Evolutionary conservation across 2,329 filamentous ascomycete species (phyloP), one percentile per base, ranked within the genome.

Genomic region (Neofusicoccum ribis): DNA sequence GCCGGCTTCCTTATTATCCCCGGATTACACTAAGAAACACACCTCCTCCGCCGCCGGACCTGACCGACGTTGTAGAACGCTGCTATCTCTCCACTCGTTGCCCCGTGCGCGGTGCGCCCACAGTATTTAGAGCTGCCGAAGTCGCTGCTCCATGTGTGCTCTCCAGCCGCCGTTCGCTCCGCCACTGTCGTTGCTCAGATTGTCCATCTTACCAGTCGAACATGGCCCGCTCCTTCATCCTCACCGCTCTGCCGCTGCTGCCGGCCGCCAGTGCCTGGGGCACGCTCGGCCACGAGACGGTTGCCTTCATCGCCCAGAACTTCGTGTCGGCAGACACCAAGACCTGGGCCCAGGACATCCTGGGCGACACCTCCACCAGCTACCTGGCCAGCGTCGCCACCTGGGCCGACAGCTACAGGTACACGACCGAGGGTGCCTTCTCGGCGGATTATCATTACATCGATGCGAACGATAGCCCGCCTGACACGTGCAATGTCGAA

Each of bases 381-480:
- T 86, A 85, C 70, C 76, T 85, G 14, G 83, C 82, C 58, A 81
- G 78, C 64, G 76, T 85, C 15, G 83, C 84, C 12, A 83, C 82
- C 1, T 86, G 84, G 83, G 83, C 84, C 1, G 84, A 86, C 68
- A 74, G 72, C 36, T 86, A 83, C 70, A 80, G 83, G 31, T 77
- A 78, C 60, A 83, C 80, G 1, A 68, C 73, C n/a, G 83, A 73
- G 36, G 84, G 84, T 7, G 71, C 71, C 46, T 86, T 82, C 74
- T 81, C 78, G 14, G 75, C 80, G 0, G 74, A 78, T 0, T 80
- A 80, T 63, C 84, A 85, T 70, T 86, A 77, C 73, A 85, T 85
- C 66, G 83, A 85, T 68, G 82, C 83, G 1, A 71, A 82, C 12
- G 81, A 83, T 68, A 68, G 71, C 12, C 83, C 83, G 0, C 84